Conservation (phyloP, 768 basidiomycete species). For the Podaxis pistillaris region DNA sequence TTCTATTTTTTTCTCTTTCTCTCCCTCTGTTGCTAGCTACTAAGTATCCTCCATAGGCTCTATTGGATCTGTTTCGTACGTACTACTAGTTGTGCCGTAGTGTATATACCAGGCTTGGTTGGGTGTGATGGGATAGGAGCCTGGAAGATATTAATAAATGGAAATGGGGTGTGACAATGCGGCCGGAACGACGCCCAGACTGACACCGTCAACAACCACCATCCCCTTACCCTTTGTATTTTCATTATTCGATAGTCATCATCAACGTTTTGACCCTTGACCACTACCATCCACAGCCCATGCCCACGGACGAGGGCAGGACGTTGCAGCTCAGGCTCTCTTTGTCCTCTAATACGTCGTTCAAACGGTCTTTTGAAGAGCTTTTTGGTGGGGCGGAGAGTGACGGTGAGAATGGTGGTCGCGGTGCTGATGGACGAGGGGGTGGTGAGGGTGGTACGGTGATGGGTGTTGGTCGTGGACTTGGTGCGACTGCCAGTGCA, state of each 20-base stretch:
- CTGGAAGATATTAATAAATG: neutral
- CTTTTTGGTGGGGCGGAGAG: conserved; percentile 11
- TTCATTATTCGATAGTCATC: neutral
- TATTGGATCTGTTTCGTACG: too few relatives aligned
- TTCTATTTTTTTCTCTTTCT: neutral
- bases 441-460: neutral
- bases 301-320: conserved; percentile 9
- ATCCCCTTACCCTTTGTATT: neutral
- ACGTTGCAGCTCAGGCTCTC: conserved; percentile 7
- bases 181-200: neutral
- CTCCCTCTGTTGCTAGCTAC: too few relatives aligned
- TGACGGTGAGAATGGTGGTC: neutral
- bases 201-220: neutral
- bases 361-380: conserved; percentile 13
- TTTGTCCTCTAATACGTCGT: conserved; percentile 5
- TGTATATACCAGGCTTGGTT: neutral
- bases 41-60: too few relatives aligned
- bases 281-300: neutral
- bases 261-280: too few relatives aligned
- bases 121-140: neutral
- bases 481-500: neutral
- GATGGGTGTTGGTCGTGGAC: neutral
- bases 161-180: neutral
- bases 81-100: neutral
- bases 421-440: neutral